Conservation (phyloP, 1,284 basidiomycete genomes). For the Ganoderma lucidum region DNA sequence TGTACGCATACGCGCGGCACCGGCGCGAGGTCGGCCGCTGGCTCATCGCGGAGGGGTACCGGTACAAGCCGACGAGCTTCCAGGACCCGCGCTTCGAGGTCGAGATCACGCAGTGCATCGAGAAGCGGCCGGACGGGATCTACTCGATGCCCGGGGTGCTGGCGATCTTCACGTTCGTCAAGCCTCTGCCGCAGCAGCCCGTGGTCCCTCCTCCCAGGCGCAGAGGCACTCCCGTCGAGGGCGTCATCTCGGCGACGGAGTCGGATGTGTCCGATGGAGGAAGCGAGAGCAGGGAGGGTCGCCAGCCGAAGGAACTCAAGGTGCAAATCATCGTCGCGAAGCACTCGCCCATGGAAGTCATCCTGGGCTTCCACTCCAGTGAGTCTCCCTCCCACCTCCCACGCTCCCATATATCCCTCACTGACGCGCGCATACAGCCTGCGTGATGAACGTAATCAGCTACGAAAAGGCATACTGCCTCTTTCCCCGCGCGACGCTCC, state of each 20-base stretch:
- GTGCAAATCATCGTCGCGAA: constrained; percentile 33
- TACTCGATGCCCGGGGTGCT: constrained; percentile 28
- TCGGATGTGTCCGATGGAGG: background rate
- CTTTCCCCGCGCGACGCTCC: constrained; percentile 42
- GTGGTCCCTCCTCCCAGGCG: background rate
- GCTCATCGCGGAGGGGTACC: constrained; percentile 34
- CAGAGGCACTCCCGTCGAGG: background rate
- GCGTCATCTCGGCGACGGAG: background rate
- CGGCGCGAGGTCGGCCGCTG: constrained; percentile 33
- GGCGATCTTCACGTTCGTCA: constrained; percentile 31
- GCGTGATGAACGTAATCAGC: constrained; percentile 55
- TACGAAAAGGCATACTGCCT: constrained; percentile 35
- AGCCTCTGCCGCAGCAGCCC: constrained; percentile 6
- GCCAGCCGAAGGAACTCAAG: constrained; percentile 17
- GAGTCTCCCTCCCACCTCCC: constrained; percentile 24
- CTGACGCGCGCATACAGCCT: constrained; percentile 40
- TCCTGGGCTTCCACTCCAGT: constrained; percentile 54
- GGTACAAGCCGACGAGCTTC: constrained; percentile 27
- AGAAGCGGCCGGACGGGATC: constrained; percentile 18
- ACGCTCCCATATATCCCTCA: background rate
- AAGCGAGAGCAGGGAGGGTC: background rate
- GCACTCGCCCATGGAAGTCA: constrained; percentile 31
- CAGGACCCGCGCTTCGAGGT: constrained; percentile 33
- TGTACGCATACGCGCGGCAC: constrained; percentile 47
- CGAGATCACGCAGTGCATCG: constrained; percentile 25